Base-by-base conservation (phyloP, 108 stramenopile genomes). In the Fistulifera pelliculosa region DNA sequence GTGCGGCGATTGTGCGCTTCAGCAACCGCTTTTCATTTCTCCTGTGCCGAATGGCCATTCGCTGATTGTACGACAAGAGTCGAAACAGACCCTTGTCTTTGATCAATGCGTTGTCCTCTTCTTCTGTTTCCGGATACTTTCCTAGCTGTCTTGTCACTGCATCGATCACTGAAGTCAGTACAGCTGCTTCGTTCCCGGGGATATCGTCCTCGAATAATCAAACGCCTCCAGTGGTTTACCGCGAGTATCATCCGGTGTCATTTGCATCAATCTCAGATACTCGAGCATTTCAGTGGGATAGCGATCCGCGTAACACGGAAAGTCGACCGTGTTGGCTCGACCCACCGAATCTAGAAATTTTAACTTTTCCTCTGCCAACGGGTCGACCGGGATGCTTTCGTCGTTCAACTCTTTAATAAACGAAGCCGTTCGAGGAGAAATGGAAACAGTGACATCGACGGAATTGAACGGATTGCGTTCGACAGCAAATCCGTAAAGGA, bases 391-490 rank as follows among this genome's bases (percentile, higher is more conserved):
- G 23, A 68, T 57, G 50, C 27, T 66, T n/a, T 69, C 80, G 54
- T 73, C 71, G 18, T 70, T 74, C 41, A 81, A 45, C 25, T 80
- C 75, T 51, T 81, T 71, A 23, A 80, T 70, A 53, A 72, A 80
- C 10, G 73, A 71, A 43, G 69, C 63, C 8, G 80, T 87, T 2
- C 78, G 78, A 1, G 89, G 83, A 12, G 75, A 71, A 51, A 93
- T 85, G 10, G 81, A 76, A 5, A 96, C 88, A 10, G 87, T 93
- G 26, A 96, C 84, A 61, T 95, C 94, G 13, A 95, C 96, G 4
- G 90, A 90, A 58, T 97, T 95, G 87, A 83, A 97, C 0, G 96
- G 96, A 52, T 97, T 95, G 22, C 96, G 73, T 61, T 97, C 96
- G 0, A 95, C 75, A 6, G 93, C 91, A 65, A 97, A 97, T 38